Base-by-base conservation (phyloP, 495 filamentous ascomycete species). In the Aspergillus egyptiacus region DNA sequence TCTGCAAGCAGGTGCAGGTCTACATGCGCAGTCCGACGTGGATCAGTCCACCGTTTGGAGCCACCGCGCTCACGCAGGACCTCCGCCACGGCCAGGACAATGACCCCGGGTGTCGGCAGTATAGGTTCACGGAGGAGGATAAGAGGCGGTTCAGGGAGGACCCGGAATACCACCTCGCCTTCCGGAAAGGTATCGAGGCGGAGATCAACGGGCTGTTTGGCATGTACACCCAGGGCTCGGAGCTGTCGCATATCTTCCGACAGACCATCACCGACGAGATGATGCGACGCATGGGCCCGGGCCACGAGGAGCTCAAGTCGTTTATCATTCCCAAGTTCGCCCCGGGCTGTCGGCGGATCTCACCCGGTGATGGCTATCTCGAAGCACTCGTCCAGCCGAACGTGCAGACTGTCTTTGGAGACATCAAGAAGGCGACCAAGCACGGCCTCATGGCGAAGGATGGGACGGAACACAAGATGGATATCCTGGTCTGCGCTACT, bases 11-110 rank as follows among this genome's bases (percentile, higher is more conserved):
- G 14, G 71, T 80, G 0, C 74, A 69, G 6, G 78, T 81, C 34
- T 59, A 79, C 31, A 77, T 78, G 67, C 58, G 79, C 9, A 73
- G 74, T 37, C 73, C 76, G 3, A 78, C 76, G 17, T 82, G 79
- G 79, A 69, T 78, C 1, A 23, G 33, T 18, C 33, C 33, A 15
- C 33, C 33, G 9, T 36, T 36, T 17, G 33, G 33, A 2, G 33
- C 33, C 2, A 36, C 33, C 3, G 33, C 33, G 11, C 33, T 36
- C 6, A 36, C 33, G 14, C 8, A 36, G 14, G 33, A 36, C n/a
- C 15, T 36, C 2, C 33, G 33, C 2, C 11, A 18, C 3, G 33
- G 33, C 15, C 6, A 15, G 6, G 33, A 36, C 5, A 17, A 6
- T n/a, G 33, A 36, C n/a, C 33, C 33, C n/a, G 33, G 30, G 2